Evolutionary conservation across 495 filamentous ascomycete species (phyloP).

Genomic region (Podospora sp.): DNA sequence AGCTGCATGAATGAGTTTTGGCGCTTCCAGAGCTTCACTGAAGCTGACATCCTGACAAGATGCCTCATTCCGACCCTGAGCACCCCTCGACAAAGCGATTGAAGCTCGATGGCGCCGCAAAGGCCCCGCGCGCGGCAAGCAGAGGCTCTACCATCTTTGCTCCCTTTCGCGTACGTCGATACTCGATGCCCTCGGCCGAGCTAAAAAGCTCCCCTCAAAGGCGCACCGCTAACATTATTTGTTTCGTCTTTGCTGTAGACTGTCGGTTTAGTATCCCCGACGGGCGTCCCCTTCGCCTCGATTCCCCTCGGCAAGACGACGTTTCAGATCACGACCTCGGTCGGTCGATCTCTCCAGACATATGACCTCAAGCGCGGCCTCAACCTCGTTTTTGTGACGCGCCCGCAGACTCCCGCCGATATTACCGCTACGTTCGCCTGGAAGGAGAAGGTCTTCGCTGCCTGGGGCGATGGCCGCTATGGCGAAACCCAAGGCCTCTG

Average conservation of each 20-base stretch:
- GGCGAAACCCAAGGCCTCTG: conserved; percentile 70
- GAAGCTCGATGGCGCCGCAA: conserved; percentile 52
- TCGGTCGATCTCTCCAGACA: conserved; percentile 86
- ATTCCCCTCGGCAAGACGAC: conserved; percentile 89
- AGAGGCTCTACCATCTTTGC: conserved; percentile 78
- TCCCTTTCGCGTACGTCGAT: conserved; percentile 77
- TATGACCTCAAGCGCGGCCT: conserved; percentile 89
- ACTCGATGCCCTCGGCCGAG: conserved; percentile 14
- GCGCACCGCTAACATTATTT: neutral
- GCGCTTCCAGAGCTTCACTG: conserved; percentile 11
- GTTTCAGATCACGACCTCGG: conserved; percentile 95
- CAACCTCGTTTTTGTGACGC: conserved; percentile 87
- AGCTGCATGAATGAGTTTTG: conserved; percentile 8
- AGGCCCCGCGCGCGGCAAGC: conserved; percentile 34
- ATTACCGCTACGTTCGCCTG: conserved; percentile 88
- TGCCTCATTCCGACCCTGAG: conserved; percentile 55
- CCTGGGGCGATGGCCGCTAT: conserved; percentile 67
- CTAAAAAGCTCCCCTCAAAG: neutral
- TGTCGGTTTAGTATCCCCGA: conserved; percentile 89
- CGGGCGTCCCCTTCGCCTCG: conserved; percentile 81
- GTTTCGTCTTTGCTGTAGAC: conserved; percentile 63
- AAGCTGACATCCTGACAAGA: conserved; percentile 30
- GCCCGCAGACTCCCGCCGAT: conserved; percentile 79
- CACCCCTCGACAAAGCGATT: conserved; percentile 67
- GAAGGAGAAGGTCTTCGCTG: conserved; percentile 83